Evolutionary conservation across 768 basidiomycete genomes (phyloP), one percentile per base, ranked within the genome.

Genomic region (Cubamyces lactineus): DNA sequence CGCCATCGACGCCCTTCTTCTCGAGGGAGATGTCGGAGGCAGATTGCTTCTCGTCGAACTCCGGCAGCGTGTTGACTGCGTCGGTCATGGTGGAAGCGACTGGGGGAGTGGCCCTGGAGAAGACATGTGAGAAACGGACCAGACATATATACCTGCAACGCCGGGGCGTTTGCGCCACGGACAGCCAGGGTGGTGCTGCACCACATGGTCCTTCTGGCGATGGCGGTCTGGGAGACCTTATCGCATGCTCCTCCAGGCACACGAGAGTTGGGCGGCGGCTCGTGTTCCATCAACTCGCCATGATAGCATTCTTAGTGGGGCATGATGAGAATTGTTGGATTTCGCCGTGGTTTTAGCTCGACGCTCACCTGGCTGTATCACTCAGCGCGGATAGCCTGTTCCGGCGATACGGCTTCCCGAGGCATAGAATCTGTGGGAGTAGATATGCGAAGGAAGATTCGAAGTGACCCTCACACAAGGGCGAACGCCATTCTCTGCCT

Each of bases 1-100:
- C 63, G 41, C 57, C 62, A 46, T 67, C 61, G 47, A 39, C 42
- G 49, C 51, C 57, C 56, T 62, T 63, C 65, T 72, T 67, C 53
- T 69, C 66, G 59, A 67, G 17, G 39, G 69, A 70, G 45, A 41
- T 54, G 55, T 69, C 67, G 51, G 62, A 56, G 43, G 28, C 16
- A 17, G 59, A 57, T 59, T 66, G 67, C 62, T 69, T 69, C 58
- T 68, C 69, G 58, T 64, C 63, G 51, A 66, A 61, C 23, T 46
- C 41, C 41, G 60, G 67, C 51, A 64, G 28, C n/a, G 60, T 34
- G 50, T 47, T 46, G 16, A 58, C 46, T 24, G 48, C 26, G 57
- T 62, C 58, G 52, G 67, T 38, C 67, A 67, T 67, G 56, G 57
- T 49, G 58, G 53, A 49, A 26, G 40, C 45, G 41, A 59, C 23